Evolutionary conservation across 2,329 filamentous ascomycete genomes (phyloP), one percentile per base, ranked within the genome.

Genomic region (Hirsutella thompsonii): DNA sequence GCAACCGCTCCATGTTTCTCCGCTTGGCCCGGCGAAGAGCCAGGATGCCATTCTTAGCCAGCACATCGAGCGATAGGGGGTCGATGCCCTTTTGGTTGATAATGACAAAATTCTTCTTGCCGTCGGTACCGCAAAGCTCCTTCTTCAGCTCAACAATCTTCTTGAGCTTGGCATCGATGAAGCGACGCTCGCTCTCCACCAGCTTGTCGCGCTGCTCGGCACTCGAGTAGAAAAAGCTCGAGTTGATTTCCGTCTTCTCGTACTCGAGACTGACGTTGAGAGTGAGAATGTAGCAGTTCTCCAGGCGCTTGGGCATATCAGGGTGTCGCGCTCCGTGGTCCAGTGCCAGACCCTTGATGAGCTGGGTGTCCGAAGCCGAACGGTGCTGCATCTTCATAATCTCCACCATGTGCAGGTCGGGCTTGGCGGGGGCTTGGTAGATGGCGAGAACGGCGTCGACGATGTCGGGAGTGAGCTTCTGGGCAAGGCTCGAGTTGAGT

Each of bases 371-470:
- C 26, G 92, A 86, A 44, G 90, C 89, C 40, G 86, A 88, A 52
- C 90, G 84, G 69, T 98, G 92, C 69, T 98, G 92, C 90, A 98
- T 96, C 62, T 94, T 96, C 92, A 98, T 98, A 55, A 98, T 96
- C 67, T 98, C 92, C 51, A 98, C 76, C 92, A 98, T 98, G 70
- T 96, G 90, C 56, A 98, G 66, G 66, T 98, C 92, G 42, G 93
- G 93, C 69, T 96, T 96, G 47, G 78, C 79, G 20, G 86, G 86
- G 16, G 85, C 70, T 61, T 88, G 76, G 70, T 95, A 89, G 61
- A 98, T 98, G 49, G 92, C 78, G 43, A 98, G 79, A 37, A 98
- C 92, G 44, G 92, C 85, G 60, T 98, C 92, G 56, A 96, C 92
- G 55, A 98, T 94, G 54, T 87, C 84, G 43, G 92, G 88, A 0